Base-by-base conservation (phyloP, 176 grass and related monocot species). In the Eragrostis nindensis region DNA sequence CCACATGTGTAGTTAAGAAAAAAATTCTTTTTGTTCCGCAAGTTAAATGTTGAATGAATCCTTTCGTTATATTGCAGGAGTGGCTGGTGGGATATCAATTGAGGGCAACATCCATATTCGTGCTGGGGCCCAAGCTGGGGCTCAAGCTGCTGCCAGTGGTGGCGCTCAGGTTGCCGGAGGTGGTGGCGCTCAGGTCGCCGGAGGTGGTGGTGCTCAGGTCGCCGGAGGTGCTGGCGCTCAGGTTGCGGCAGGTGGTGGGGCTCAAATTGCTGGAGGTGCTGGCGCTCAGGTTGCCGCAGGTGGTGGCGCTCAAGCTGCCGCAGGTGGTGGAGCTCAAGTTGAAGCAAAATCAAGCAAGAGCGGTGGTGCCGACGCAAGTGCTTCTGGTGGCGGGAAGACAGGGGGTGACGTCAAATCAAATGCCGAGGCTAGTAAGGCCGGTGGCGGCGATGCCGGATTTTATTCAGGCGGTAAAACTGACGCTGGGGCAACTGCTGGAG, bases 1-100 rank as follows among this genome's bases (percentile, higher is more conserved):
- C 24, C 11, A 63, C 74, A 55, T 11, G 32, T 57, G 21, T 69
- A 18, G 13, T 6, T 62, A 68, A 70, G 15, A 47, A 41, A 79
- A 42, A n/a, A n/a, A n/a, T n/a, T n/a, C n/a, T n/a, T n/a, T n/a
- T n/a, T n/a, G n/a, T n/a, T n/a, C n/a, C n/a, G n/a, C n/a, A n/a
- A n/a, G n/a, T n/a, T n/a, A n/a, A n/a, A n/a, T n/a, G n/a, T n/a
- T n/a, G n/a, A n/a, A n/a, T n/a, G n/a, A n/a, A n/a, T n/a, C n/a
- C n/a, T n/a, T n/a, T 66, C 5, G 21, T 22, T 73, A 13, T 18
- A 32, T 43, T 83, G 40, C 43, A 88, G 86, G 74, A 18, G 21
- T 83, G 27, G 68, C 86, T n/a, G 75, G 86, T 74, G 75, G 61
- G 38, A 11, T 76, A 14, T 27, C 65, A 7, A 40, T 74, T 63